Base-by-base conservation (phyloP, 768 basidiomycete species). In the Fibroporia radiculosa region DNA sequence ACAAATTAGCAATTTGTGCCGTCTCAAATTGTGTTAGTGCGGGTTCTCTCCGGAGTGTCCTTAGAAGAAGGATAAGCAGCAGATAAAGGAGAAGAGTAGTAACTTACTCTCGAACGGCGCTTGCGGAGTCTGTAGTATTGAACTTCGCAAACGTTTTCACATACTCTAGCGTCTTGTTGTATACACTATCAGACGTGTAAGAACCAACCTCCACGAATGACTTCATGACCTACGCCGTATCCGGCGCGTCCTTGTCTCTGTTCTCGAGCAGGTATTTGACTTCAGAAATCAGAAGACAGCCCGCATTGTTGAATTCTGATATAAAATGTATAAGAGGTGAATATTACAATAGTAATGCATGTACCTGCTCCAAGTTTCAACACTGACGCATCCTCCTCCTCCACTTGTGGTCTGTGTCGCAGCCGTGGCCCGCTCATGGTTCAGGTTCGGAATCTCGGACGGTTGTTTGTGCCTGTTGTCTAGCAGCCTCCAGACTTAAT, bases 101-200 rank as follows among this genome's bases (percentile, higher is more conserved):
- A 6, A 6, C 84, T 44, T 54, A 91, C 90, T 84, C 83, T 77
- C 91, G 85, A 44, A 92, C 90, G 32, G 86, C 84, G 54, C 80
- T 78, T 4, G 87, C 86, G 37, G 82, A 83, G 57, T 86, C 89
- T 18, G 82, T 84, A 34, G 83, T 88, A 55, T 80, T 86, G 66
- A 93, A 93, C 66, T 92, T 88, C 11, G 89, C 77, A 60, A 95
- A 93, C 6, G 82, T 87, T 62, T 86, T 85, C 51, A 93, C 91
- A 57, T 93, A 93, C 55, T 92, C 89, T 32, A 88, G 68, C 1
- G 92, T 92, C 62, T 93, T 93, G 64, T 91, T 92, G 64, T 90
- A 95, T 11, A 95, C 90, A 23, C 90, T 93, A 53, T 5, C 13
- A 42, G 31, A 11, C 19, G 20, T 11, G 28, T 27, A n/a, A 1